Percentiles rank a stretch among this genome's conserved stretches.
These are phyloP conservation scores for Chlamydomonas sp. DNA, from an alignment of 139 green algal species.

Conservation along the genomic window DNA sequence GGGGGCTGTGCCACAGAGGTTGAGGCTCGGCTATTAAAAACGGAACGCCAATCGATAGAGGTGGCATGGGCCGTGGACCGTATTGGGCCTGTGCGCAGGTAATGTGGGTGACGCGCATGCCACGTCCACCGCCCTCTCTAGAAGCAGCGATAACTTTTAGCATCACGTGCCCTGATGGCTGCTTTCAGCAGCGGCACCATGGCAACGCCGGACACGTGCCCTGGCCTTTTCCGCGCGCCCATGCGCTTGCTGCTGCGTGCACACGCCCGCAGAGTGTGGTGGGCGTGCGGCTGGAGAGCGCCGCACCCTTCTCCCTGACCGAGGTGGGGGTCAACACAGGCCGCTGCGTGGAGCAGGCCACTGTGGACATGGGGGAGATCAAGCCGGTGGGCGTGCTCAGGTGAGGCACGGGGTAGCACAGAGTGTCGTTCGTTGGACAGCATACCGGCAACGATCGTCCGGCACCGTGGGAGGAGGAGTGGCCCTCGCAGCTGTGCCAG, in stretches of 20 bases:
- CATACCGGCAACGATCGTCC: no score
- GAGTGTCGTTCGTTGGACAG: no score
- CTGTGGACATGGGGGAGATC: slow-evolving; percentile 22
- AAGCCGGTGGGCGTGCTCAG: slow-evolving; percentile 2
- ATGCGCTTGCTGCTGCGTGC: background rate
- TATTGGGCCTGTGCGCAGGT: background rate
- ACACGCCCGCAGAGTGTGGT: background rate
- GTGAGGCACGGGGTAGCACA: background rate
- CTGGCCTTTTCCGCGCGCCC: background rate
- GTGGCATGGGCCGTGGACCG: no score
- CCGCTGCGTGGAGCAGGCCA: slow-evolving; percentile 12
- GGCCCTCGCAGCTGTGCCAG: no score
- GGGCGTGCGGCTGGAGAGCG: slow-evolving; percentile 6
- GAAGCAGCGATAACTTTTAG: background rate
- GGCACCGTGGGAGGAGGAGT: no score
- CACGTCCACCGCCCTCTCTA: background rate
- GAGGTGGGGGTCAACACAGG: slow-evolving; percentile 1
- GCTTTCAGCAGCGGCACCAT: background rate
- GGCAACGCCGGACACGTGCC: background rate
- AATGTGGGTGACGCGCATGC: background rate
- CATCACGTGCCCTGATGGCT: background rate
- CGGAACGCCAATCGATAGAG: no score
- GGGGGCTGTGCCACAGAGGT: no score
- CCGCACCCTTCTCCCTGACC: slow-evolving; percentile 12
- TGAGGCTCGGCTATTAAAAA: no score